These are phyloP conservation scores for Globisporangium megalacanthum DNA, from an alignment of 352 stramenopile species.

Conservation along the genomic window DNA sequence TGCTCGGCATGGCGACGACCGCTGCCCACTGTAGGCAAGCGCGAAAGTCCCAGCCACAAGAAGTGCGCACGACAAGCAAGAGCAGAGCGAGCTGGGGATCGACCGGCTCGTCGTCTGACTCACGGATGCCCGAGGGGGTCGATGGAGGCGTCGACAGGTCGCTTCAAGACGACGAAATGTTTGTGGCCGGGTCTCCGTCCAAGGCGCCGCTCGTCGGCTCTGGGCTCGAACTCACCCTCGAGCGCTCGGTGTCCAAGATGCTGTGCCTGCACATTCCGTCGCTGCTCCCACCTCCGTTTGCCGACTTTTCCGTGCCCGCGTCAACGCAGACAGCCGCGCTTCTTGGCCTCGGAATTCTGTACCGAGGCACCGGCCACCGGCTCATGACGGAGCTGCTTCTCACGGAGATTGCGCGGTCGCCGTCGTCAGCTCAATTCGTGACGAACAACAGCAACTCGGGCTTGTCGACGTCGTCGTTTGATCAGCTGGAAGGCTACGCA, in stretches of 20 bases:
- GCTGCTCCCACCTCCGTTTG: slow-evolving; percentile 91
- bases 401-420: slow-evolving; percentile 92
- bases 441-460: slow-evolving; percentile 33
- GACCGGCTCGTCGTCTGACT: not conserved
- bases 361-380: slow-evolving; percentile 93
- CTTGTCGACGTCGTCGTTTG: slow-evolving; percentile 50
- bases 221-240: slow-evolving; percentile 55
- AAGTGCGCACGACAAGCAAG: not conserved
- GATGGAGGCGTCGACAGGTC: slow-evolving; percentile 3
- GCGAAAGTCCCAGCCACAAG: slow-evolving; percentile 12
- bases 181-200: slow-evolving; percentile 6
- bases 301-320: slow-evolving; percentile 93
- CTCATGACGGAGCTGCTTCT: slow-evolving; percentile 98
- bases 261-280: slow-evolving; percentile 97
- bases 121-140: not conserved
- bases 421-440: slow-evolving; percentile 66
- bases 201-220: slow-evolving; percentile 34
- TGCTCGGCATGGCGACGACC: slow-evolving; percentile 96
- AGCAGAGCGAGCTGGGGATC: not conserved
- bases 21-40: slow-evolving; percentile 83
- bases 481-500: slow-evolving; percentile 94
- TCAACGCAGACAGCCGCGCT: slow-evolving; percentile 95
- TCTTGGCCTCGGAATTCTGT: slow-evolving; percentile 94
- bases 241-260: slow-evolving; percentile 95
- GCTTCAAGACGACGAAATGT: slow-evolving; percentile 17